phyloP scores from a whole-genome alignment of 78 protist genomes.

The Planoprotostelium fungivorum region DNA sequence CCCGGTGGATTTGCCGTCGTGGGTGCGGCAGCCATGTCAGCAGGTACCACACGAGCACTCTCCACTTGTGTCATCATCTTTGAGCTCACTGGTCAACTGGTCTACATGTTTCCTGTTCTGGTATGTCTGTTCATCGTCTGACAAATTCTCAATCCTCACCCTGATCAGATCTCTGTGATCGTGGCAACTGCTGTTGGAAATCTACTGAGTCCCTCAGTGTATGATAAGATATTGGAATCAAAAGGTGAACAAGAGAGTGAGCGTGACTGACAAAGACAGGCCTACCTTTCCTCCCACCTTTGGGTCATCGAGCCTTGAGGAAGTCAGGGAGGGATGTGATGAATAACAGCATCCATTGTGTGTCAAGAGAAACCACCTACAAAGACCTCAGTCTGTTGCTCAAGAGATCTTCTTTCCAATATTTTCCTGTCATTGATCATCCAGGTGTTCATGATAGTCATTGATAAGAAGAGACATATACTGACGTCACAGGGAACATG shows the following conservation, averaged over 20 bases:
- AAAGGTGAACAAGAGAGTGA: not conserved
- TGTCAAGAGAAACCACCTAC: conserved; percentile 17
- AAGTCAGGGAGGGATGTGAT: conserved; percentile 24
- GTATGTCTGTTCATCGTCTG: not conserved
- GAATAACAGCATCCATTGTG: conserved; percentile 17
- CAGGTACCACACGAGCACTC: conserved; percentile 72
- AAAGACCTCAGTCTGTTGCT: not conserved
- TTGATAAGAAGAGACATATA: too few relatives aligned
- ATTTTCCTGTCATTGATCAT: not conserved
- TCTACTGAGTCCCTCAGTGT: conserved; percentile 27
- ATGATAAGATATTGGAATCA: conserved; percentile 12
- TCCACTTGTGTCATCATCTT: conserved; percentile 66
- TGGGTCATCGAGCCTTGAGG: conserved; percentile 11
- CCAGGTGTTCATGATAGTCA: too few relatives aligned
- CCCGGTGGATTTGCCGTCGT: conserved; percentile 82
- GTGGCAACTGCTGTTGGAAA: conserved; percentile 56
- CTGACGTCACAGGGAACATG: not conserved
- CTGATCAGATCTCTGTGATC: conserved; percentile 21
- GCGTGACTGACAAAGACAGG: conserved; percentile 22
- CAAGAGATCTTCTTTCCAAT: not conserved
- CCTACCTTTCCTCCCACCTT: conserved; percentile 39
- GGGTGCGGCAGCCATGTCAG: conserved; percentile 79
- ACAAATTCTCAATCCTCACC: not conserved
- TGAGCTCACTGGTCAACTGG: conserved; percentile 71
- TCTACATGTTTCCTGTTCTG: conserved; percentile 66